Evolutionary conservation across 768 basidiomycete species (phyloP), one percentile per base, ranked within the genome.

Genomic region (Leccinum sublutescens): DNA sequence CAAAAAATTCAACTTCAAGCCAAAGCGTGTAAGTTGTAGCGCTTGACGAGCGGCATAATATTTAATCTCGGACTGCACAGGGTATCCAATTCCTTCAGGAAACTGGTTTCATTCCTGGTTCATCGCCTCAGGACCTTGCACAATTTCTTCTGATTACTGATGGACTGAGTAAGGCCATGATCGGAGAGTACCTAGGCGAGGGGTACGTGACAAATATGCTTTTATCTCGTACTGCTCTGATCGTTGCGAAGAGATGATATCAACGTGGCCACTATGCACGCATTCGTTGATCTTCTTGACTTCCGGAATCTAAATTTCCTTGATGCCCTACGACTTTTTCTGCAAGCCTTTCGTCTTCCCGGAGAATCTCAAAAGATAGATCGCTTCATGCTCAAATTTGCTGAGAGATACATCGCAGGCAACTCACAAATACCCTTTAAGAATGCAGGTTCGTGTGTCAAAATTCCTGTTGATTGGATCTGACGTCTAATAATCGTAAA

Each of bases 361-460:
- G 97, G 97, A 48, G 97, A 99, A 75, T 80, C 94, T 0, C 97
- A 99, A 74, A 98, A 98, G 77, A 98, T 99, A 65, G 97, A 99
- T 81, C 87, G 97, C 9, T 98, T 85, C 77, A 95, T 99, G 93
- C 85, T 98, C 56, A 99, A 99, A 74, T 99, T 98, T 68, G 96
- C 97, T 9, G 95, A 98, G 72, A 85, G 95, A 36, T 99, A 94
- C 72, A 94, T 98, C 62, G 91, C 88, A 12, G 88, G 88, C 57
- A 98, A 98, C 72, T 75, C 85, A 0, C 83, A 87, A 64, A 91
- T 90, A 1, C 81, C 85, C 2, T 99, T 98, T 68, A 90, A 92
- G 53, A 98, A 98, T 74, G 97, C 97, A 67, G 95, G 92, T 92
- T 61, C 56, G 87, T 76, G 33, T 60, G 17, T 45, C 10, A 33